Evolutionary conservation across 2,329 filamentous ascomycete species (phyloP).

Genomic region (Lecanicillium sp.): DNA sequence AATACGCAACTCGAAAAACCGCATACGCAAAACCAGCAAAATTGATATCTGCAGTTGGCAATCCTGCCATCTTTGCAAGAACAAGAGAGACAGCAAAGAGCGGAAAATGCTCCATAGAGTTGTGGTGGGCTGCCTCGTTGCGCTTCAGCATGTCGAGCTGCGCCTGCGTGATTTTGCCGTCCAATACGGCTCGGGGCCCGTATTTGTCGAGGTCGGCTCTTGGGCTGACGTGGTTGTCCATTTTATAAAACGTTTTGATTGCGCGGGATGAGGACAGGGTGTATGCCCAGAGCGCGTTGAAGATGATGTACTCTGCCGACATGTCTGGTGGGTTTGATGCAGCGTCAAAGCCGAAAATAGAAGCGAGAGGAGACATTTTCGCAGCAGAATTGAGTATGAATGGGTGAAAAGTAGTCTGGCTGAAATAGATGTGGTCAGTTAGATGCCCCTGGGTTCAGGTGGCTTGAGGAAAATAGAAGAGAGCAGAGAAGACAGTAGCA

Average conservation of each 20-base stretch:
- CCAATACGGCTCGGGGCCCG: constrained; percentile 4
- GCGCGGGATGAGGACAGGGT: not conserved
- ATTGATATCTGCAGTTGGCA: constrained; percentile 3
- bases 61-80: constrained; percentile 3
- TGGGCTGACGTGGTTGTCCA: constrained; percentile 8
- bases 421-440: too few relatives aligned
- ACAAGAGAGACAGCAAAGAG: constrained; percentile 3
- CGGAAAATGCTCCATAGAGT: constrained; percentile 7
- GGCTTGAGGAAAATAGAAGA: too few relatives aligned
- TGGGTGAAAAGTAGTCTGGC: too few relatives aligned
- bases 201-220: constrained; percentile 2
- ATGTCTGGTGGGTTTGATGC: not conserved
- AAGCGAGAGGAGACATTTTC: constrained; percentile 3
- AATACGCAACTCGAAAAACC: not conserved
- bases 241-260: not conserved
- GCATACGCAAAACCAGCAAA: constrained; percentile 3
- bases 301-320: constrained; percentile 6
- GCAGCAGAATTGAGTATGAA: too few relatives aligned
- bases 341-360: not conserved
- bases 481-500: too few relatives aligned
- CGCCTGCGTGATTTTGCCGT: not conserved
- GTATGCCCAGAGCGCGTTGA: constrained; percentile 2
- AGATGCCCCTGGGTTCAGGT: too few relatives aligned
- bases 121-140: constrained; percentile 5
- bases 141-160: constrained; percentile 5